Evolutionary conservation across 2,329 filamentous ascomycete genomes (phyloP).

Genomic region (Aspergillus novoparasiticus): DNA sequence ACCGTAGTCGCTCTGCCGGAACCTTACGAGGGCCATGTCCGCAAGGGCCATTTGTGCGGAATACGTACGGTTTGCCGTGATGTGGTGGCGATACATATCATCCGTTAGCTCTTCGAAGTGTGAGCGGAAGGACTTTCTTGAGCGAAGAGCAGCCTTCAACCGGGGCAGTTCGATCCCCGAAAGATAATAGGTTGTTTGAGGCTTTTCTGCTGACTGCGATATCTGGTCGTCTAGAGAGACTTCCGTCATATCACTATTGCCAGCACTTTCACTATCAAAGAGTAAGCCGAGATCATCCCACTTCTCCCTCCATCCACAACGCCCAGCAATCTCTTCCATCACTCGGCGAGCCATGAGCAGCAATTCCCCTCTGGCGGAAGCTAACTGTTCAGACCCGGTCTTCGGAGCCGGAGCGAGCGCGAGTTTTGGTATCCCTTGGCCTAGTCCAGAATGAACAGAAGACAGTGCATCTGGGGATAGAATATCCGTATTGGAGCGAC

Average conservation of each 20-base stretch:
- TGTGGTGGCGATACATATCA: conserved; percentile 79
- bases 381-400: conserved; percentile 76
- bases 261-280: conserved; percentile 34
- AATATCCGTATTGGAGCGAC: conserved; percentile 33
- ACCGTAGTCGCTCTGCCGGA: conserved; percentile 70
- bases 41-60: conserved; percentile 77
- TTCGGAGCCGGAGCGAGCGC: conserved; percentile 47
- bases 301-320: conserved; percentile 73
- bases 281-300: conserved; percentile 63
- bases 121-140: conserved; percentile 64
- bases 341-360: conserved; percentile 78
- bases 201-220: conserved; percentile 18
- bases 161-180: conserved; percentile 59
- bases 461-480: conserved; percentile 30
- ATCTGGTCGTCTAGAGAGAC: conserved; percentile 36
- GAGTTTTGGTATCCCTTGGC: conserved; percentile 44
- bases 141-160: conserved; percentile 63
- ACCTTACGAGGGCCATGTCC: conserved; percentile 84
- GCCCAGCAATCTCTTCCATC: conserved; percentile 72
- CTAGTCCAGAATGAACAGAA: conserved; percentile 41
- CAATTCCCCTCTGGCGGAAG: conserved; percentile 79
- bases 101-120: conserved; percentile 79
- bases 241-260: conserved; percentile 36
- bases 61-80: conserved; percentile 74
- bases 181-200: conserved; percentile 27